phyloP scores from a whole-genome alignment of 176 grass and related monocot species.

The bread wheat (Triticum aestivum) region IWGSC_CS_RefSeq_v2.1 NC_057796.1:12385405-12385904 shows the following conservation, averaged over 20 bases:
- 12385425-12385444: not conserved
- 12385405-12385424: not conserved
- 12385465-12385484: slow-evolving; percentile 45
- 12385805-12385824: slow-evolving; percentile 12
- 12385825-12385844: slow-evolving; percentile 24
- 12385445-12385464: slow-evolving; percentile 34
- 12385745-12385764: slow-evolving; percentile 22
- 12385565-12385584: not conserved
- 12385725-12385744: not conserved
- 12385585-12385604: not conserved
- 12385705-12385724: not conserved
- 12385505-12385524: slow-evolving; percentile 7
- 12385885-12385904: slow-evolving; percentile 17
- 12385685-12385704: not conserved
- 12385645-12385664: not conserved
- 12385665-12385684: not conserved
- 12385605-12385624: not conserved
- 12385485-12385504: slow-evolving; percentile 46
- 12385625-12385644: not conserved
- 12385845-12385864: slow-evolving; percentile 44
- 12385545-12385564: not conserved
- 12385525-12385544: not conserved
- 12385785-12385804: slow-evolving; percentile 40
- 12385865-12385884: slow-evolving; percentile 30
- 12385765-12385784: slow-evolving; percentile 40